Percentiles rank a stretch among this genome's conserved stretches.
Evolutionary conservation across 208 protist genomes (phyloP).

Genomic region (Herpetomonas samuelpessoai): DNA sequence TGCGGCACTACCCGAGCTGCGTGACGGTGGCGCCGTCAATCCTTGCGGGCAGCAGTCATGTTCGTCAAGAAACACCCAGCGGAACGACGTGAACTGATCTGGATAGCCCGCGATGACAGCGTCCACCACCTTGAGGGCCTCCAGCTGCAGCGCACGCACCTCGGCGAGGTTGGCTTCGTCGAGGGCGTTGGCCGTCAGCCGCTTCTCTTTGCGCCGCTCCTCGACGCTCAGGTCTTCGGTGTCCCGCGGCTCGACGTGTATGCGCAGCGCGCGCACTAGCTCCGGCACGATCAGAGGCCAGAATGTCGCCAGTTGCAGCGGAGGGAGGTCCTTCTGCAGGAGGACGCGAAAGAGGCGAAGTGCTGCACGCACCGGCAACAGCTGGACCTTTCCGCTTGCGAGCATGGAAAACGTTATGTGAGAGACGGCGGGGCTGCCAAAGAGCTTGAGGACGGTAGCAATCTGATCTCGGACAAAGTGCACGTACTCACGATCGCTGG

Average conservation of each 20-base stretch:
- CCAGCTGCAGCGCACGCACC: conserved; percentile 41
- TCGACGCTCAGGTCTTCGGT: background rate
- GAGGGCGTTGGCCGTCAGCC: background rate
- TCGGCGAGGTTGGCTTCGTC: conserved; percentile 24
- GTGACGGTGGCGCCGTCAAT: too few species aligned
- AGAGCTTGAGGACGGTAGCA: conserved; percentile 19
- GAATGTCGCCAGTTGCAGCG: conserved; percentile 30
- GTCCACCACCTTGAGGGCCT: conserved; percentile 62
- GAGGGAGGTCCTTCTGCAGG: conserved; percentile 23
- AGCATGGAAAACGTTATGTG: conserved; percentile 14
- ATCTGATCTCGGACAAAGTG: conserved; percentile 47
- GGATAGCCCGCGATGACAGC: conserved; percentile 41
- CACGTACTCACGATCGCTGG: conserved; percentile 35
- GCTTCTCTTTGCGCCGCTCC: background rate
- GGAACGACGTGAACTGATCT: conserved; percentile 20
- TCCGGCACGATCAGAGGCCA: conserved; percentile 56
- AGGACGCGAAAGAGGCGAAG: conserved; percentile 63
- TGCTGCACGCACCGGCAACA: conserved; percentile 29
- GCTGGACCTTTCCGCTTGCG: conserved; percentile 15
- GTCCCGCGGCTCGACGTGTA: conserved; percentile 5
- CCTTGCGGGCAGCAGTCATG: too few species aligned
- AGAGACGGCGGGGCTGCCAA: conserved; percentile 12
- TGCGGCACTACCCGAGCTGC: too few species aligned
- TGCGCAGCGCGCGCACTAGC: conserved; percentile 15
- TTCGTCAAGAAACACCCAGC: conserved; percentile 39